Base-by-base conservation (phyloP, 352 stramenopile genomes). In the Globisporangium abappressorium region DNA sequence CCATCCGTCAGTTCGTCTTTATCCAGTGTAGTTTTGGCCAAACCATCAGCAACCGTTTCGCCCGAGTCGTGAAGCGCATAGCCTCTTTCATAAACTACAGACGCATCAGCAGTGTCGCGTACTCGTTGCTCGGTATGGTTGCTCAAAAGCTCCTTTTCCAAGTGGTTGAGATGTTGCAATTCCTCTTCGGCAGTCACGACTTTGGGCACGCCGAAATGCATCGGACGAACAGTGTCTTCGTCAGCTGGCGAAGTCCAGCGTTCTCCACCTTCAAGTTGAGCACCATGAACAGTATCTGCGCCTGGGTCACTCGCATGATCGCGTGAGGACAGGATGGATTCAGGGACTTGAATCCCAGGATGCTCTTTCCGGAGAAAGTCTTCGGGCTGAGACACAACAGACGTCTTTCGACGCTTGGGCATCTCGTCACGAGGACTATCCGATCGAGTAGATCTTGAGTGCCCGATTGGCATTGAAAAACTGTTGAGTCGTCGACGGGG, bases 271-370 rank as follows among this genome's bases (percentile, higher is more conserved):
- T 38, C 55, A 46, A 24, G 36, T 18, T 60, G 43, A 51, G 43
- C 30, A 3, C 36, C 30, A 46, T 46, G 28, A 46, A 46, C 24
- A 34, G 55, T 30, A 46, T 26, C 20, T 43, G 43, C 18, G 18
- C 43, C 11, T 51, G 55, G 18, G 55, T 46, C 30, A 46, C 38
- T 18, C 1, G 8, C 36, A 41, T 20, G 55, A 28, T 14, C 30
- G 18, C 18, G 43, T 11, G 43, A 24, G 43, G 43, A 24, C 43
- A 24, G 43, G 43, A 51, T 30, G n/a, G 49, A 30, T 12, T 8
- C 49, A 26, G 20, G 9, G 49, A 65, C 60, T 79, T 34, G 22
- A 61, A 72, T 68, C 75, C 18, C 65, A 62, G 26, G 70, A 56
- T 5, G 34, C 15, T 22, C 24, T 60, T 57, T 14, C 22, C 20